These are phyloP conservation scores for Pisolithus thermaeus DNA, from an alignment of 1,284 basidiomycete species.

Conservation along the genomic window DNA sequence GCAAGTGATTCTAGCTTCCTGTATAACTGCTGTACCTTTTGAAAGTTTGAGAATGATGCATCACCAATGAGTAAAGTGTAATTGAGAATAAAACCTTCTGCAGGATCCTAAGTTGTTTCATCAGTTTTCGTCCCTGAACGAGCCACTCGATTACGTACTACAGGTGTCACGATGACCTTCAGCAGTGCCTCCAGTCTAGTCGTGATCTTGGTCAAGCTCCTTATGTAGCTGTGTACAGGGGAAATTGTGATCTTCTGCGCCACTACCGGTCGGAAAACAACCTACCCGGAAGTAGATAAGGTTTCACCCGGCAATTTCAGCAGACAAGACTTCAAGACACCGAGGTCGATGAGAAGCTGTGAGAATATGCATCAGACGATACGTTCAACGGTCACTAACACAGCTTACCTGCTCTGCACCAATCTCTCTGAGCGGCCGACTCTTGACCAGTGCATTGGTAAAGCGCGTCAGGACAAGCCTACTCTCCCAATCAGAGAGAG, in stretches of 20 bases:
- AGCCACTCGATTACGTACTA: conserved; percentile 42
- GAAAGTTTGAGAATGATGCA: conserved; percentile 91
- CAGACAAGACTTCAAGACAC: conserved; percentile 78
- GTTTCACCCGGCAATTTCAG: conserved; percentile 75
- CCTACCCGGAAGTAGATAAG: conserved; percentile 52
- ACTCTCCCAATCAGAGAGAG: conserved; percentile 1
- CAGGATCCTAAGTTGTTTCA: conserved; percentile 57
- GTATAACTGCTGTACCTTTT: conserved; percentile 62
- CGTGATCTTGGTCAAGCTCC: conserved; percentile 75
- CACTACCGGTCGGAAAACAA: conserved; percentile 2
- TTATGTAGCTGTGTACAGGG: conserved; percentile 57
- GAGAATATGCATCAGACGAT: conserved; percentile 9
- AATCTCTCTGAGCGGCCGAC: conserved; percentile 81
- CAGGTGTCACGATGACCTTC: conserved; percentile 90
- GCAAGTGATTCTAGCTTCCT: conserved; percentile 5
- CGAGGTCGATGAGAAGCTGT: conserved; percentile 89
- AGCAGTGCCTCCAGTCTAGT: conserved; percentile 83
- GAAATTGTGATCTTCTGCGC: conserved; percentile 9
- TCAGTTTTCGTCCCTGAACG: neutral
- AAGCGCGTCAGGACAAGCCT: conserved; percentile 82
- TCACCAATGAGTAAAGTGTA: conserved; percentile 91
- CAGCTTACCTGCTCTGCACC: conserved; percentile 83
- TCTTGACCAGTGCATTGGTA: conserved; percentile 81
- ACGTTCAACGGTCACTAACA: conserved; percentile 1
- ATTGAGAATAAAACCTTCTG: conserved; percentile 90